Evolutionary conservation across 2,329 filamentous ascomycete genomes (phyloP), one percentile per base, ranked within the genome.

Genomic region (Cladosporium sp.): DNA sequence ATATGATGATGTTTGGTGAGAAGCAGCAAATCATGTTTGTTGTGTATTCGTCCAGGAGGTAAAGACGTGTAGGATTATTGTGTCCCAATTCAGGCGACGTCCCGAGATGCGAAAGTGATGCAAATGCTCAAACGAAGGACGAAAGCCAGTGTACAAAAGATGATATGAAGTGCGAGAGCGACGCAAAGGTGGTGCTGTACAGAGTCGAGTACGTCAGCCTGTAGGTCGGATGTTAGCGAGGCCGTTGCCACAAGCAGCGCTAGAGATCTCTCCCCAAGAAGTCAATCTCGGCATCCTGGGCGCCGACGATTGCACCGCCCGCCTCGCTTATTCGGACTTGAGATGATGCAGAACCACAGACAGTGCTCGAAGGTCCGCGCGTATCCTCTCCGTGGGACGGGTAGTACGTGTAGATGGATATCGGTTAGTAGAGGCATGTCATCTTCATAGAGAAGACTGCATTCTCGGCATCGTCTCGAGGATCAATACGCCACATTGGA

Each of bases 141-240:
- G 17, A 12, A 15, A 45, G 42, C 25, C 42, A 45, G 28, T 9
- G 15, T 28, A 17, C 35, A 37, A 4, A 22, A 45, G 15, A 45
- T n/a, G 9, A 32, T 48, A 32, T 17, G 17, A 48, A 48, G 24
- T 13, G 4, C 12, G 13, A 25, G 24, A 36, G 47, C 36, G 47
- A 20, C 47, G 32, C 47, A 50, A 25, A 45, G 15, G 42, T 25
- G 17, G 6, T 28, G 25, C 28, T 28, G 42, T 45, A 45, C 28
- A 19, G 20, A 50, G 47, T 50, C 47, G 22, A 50, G 47, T 19
- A 50, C 47, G 47, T 50, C 47, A 50, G 47, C 47, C 47, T 32
- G 20, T 28, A n/a, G 12, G 42, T 22, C 42, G 42, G 42, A n/a
- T 25, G 24, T 28, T 22, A 25, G 24, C 42, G 25, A 45, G 28